Conservation (phyloP, 345 rosid species). For the Hibiscus syriacus region DNA sequence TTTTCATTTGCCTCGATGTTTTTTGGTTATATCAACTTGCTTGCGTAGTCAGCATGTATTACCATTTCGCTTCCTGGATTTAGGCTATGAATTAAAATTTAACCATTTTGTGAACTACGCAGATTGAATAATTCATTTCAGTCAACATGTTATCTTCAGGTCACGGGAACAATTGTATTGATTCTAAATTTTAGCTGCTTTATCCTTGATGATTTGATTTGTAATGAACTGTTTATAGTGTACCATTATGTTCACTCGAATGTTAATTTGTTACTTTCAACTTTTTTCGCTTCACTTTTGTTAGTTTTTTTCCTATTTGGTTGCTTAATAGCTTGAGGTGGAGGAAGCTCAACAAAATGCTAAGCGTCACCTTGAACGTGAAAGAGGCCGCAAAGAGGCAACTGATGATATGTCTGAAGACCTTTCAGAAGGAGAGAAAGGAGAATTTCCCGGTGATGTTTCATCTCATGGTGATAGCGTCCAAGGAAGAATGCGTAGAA, state of each 20-base stretch:
- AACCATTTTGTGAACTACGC: not conserved
- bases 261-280: not conserved
- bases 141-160: not conserved
- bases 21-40: not conserved
- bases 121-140: not conserved
- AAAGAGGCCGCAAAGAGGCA: conserved; percentile 63
- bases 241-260: not conserved
- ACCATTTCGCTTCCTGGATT: not conserved
- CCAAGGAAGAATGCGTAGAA: conserved; percentile 47
- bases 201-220: not conserved
- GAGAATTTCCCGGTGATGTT: conserved; percentile 38
- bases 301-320: not conserved
- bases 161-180: not conserved
- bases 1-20: not conserved
- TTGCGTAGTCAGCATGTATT: not conserved
- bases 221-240: too few species aligned
- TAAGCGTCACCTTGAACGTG: conserved; percentile 49
- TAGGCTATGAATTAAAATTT: not conserved
- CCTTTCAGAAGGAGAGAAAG: conserved; percentile 65
- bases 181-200: not conserved
- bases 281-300: not conserved
- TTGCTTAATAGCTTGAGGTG: conserved; percentile 48
- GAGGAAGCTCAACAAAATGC: conserved; percentile 54
- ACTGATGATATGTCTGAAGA: conserved; percentile 77
- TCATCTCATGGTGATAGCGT: conserved; percentile 41